Base-by-base conservation (phyloP, 768 basidiomycete species). In the Termitomyces titanicus region DNA sequence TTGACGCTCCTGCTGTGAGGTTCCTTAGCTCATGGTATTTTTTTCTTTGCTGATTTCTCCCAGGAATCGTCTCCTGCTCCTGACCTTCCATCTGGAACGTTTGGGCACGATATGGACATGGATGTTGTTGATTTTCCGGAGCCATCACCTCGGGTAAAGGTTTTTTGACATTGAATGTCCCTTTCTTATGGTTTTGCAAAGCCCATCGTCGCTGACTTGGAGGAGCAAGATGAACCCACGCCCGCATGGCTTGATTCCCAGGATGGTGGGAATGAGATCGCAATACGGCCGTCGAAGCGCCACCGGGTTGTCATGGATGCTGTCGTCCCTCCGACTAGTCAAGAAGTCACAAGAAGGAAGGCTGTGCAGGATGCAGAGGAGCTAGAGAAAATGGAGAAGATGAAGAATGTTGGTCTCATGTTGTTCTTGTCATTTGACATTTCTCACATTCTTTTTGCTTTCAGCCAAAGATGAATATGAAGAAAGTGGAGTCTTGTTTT, bases 381-480 rank as follows among this genome's bases (percentile, higher is more conserved):
- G 17, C n/a, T 50, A 11, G 25, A 50, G 17, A 51, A 51, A 12
- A 20, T 57, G 4, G 44, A 45, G 13, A 57, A 57, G 12, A 22
- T 52, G 46, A 35, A 52, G 20, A 57, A 57, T 35, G 56, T 55
- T 24, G 1, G 18, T 33, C 11, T 20, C n/a, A 12, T 11, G 10
- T 22, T 42, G 29, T 37, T 45, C 18, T 35, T 31, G 5, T 24
- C 37, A n/a, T 18, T 12, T 51, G 11, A n/a, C 17, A 35, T 45
- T 20, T 20, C 34, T 27, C 13, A 25, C 20, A 31, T 35, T 13
- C 3, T 18, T 2, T 27, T 37, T 22, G 3, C 12, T 45, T 37
- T 12, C 27, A 57, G 56, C 51, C 51, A 2, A 57, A 57, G 9
- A 25, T 24, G 31, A 47, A 13, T 34, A 22, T 53, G 22, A 57